Conservation (phyloP, 352 stramenopile species). For the Aphanomyces stellatus region DNA sequence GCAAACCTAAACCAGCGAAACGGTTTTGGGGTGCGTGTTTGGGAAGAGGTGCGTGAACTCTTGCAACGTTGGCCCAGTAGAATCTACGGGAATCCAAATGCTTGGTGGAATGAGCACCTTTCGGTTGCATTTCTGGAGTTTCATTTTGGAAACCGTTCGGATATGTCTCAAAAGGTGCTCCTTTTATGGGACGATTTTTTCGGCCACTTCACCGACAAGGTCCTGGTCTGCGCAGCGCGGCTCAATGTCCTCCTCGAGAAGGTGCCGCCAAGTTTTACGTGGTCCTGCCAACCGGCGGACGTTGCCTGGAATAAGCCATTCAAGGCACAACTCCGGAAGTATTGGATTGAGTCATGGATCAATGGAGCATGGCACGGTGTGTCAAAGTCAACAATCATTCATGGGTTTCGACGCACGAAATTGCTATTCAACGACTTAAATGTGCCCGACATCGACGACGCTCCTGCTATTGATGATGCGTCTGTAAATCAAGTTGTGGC, state of each 20-base stretch:
- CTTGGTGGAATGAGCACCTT: constrained; percentile 26
- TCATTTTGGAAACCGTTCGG: constrained; percentile 23
- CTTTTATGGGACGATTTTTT: constrained; percentile 28
- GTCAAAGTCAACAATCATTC: not conserved
- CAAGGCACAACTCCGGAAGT: constrained; percentile 4
- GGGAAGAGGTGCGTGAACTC: constrained; percentile 19
- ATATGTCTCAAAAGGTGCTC: constrained; percentile 19
- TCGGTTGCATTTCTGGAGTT: constrained; percentile 25
- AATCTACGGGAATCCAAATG: constrained; percentile 23
- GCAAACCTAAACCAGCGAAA: constrained; percentile 18
- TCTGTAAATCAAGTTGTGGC: too few relatives aligned
- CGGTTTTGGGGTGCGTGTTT: constrained; percentile 25
- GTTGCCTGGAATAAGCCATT: constrained; percentile 25
- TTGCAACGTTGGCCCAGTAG: not conserved
- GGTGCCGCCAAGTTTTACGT: constrained; percentile 20
- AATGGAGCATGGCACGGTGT: not conserved
- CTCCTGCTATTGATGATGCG: too few relatives aligned
- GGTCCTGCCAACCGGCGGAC: constrained; percentile 23
- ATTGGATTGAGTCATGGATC: not conserved
- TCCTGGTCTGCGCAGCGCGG: constrained; percentile 14
- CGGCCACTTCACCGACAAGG: constrained; percentile 21
- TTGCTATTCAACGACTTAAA: not conserved
- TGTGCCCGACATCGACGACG: too few relatives aligned
- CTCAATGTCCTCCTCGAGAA: constrained; percentile 25
- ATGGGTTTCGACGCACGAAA: not conserved